Percentiles rank a stretch among this genome's conserved stretches.
Evolutionary conservation across 306 rosid genomes (phyloP).

Genomic region (Prunus armeniaca): DNA sequence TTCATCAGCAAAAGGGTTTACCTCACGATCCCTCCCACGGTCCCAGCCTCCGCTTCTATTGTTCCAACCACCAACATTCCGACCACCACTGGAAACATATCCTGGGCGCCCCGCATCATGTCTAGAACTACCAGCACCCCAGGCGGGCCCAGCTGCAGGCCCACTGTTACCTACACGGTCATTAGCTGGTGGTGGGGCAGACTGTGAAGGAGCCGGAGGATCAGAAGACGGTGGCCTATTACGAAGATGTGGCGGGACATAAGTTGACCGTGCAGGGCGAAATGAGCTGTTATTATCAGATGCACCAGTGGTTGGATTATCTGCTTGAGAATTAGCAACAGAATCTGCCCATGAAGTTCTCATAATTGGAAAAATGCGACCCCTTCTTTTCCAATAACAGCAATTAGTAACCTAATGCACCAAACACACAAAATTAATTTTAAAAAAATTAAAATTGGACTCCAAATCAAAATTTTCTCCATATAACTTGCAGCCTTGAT

Average conservation of each 20-base stretch:
- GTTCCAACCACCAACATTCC: conserved; percentile 48
- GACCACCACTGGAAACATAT: conserved; percentile 27
- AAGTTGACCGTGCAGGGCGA: conserved; percentile 43
- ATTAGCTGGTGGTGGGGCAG: conserved; percentile 23
- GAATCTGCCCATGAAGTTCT: conserved; percentile 72
- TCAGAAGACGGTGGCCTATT: conserved; percentile 49
- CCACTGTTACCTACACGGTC: conserved; percentile 38
- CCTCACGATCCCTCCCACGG: conserved; percentile 64
- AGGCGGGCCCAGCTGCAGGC: conserved; percentile 29
- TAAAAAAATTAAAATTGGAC: conserved; percentile 9
- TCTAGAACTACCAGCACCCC: conserved; percentile 42
- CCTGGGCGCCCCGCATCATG: conserved; percentile 44
- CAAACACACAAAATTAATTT: conserved; percentile 20
- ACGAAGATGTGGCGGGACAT: conserved; percentile 83
- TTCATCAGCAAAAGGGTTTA: conserved; percentile 61
- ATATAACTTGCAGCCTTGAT: conserved; percentile 18
- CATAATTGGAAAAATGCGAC: conserved; percentile 37
- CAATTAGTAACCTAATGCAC: conserved; percentile 19
- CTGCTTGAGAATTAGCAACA: conserved; percentile 49
- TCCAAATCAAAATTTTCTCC: conserved; percentile 22
- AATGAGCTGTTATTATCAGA: conserved; percentile 25
- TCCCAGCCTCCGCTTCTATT: conserved; percentile 53
- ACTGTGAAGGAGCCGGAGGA: conserved; percentile 25
- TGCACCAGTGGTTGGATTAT: conserved; percentile 33
- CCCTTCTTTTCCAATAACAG: conserved; percentile 18